phyloP scores from a whole-genome alignment of 164 flowering plant genomes.

The Echeveria elegans region DNA sequence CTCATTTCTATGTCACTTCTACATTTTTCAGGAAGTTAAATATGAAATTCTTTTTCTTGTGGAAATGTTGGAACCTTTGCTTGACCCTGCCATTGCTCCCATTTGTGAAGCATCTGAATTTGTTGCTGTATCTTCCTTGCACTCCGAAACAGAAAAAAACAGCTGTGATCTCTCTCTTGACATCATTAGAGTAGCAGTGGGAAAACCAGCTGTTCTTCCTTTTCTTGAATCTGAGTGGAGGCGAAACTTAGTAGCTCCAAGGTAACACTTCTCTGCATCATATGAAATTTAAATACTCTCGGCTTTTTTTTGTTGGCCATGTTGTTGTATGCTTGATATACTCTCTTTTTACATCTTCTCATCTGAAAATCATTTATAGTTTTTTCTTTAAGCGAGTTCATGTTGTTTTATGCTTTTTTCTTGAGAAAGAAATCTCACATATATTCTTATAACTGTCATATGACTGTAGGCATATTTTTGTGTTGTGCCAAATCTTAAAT shows the following conservation, averaged over 20 bases:
- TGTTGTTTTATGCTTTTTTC: too few relatives aligned
- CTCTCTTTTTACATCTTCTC: neutral
- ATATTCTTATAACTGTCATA: neutral
- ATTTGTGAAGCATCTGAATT: conserved; percentile 48
- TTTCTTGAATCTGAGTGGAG: conserved; percentile 85
- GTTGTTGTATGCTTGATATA: neutral
- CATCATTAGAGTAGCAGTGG: conserved; percentile 66
- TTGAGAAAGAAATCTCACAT: neutral
- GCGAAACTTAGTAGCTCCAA: conserved; percentile 74
- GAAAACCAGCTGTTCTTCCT: conserved; percentile 70
- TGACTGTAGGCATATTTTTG: neutral
- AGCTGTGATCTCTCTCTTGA: conserved; percentile 58
- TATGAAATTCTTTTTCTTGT: conserved; percentile 70
- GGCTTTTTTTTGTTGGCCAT: neutral
- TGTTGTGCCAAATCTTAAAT: neutral
- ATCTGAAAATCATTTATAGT: neutral
- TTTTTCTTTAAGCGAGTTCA: too few relatives aligned
- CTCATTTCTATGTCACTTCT: neutral
- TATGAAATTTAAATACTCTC: neutral
- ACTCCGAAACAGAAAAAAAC: conserved; percentile 41
- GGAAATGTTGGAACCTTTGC: conserved; percentile 85
- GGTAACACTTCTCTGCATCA: conserved; percentile 29
- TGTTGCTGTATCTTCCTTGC: conserved; percentile 50
- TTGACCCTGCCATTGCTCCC: conserved; percentile 60
- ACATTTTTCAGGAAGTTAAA: conserved; percentile 54